Percentiles rank a stretch among this genome's conserved stretches.
Evolutionary conservation across 2,329 filamentous ascomycete genomes (phyloP).

Genomic region (Venturia carpophila): DNA sequence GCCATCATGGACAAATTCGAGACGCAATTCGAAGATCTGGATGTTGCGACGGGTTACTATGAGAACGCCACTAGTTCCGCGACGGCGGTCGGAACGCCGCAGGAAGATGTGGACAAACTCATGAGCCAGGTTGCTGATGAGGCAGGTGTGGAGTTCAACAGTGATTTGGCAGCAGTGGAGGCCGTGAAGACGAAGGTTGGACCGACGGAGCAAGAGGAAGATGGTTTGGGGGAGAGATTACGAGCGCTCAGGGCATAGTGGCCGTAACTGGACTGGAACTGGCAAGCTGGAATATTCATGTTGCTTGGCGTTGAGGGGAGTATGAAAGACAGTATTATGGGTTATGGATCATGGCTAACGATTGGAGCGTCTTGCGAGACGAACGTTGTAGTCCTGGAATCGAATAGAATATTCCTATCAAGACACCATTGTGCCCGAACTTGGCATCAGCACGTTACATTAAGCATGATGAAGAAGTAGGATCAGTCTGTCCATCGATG

Average conservation of each 20-base stretch:
- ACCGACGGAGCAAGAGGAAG: constrained; percentile 70
- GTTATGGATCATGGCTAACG: constrained; percentile 4
- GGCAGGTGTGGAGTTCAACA: constrained; percentile 71
- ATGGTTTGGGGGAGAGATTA: constrained; percentile 56
- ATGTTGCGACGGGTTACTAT: constrained; percentile 58
- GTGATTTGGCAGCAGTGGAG: constrained; percentile 60
- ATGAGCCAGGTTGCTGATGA: constrained; percentile 83
- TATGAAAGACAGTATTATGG: constrained; percentile 10
- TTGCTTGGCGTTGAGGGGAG: not conserved
- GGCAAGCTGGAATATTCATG: not conserved
- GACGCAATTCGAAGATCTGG: constrained; percentile 46
- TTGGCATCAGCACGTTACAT: not conserved
- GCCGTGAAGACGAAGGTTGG: constrained; percentile 49
- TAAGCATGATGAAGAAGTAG: not conserved
- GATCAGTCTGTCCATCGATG: not conserved
- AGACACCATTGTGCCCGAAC: not conserved
- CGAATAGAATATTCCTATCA: not conserved
- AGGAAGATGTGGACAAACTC: constrained; percentile 80
- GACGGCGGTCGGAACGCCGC: constrained; percentile 64
- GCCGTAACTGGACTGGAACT: not conserved
- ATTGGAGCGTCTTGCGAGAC: not conserved
- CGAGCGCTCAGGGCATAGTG: constrained; percentile 40
- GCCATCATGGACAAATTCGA: constrained; percentile 61
- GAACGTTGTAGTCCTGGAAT: not conserved
- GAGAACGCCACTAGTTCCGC: constrained; percentile 76